Evolutionary conservation across 1,284 basidiomycete genomes (phyloP).

Genomic region (Albatrellus sp.): DNA sequence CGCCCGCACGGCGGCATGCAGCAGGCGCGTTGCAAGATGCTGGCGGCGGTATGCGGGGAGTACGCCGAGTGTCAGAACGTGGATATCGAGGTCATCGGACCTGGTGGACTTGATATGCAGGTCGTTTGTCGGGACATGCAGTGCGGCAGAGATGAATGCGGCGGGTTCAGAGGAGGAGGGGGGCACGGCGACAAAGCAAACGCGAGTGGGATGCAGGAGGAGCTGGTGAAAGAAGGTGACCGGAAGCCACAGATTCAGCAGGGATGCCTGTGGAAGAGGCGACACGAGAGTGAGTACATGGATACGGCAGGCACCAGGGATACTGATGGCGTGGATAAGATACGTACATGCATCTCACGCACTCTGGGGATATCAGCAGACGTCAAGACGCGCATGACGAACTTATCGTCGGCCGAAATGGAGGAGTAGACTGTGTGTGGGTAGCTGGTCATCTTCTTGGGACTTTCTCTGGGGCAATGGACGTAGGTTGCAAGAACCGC

Average conservation of each 20-base stretch:
- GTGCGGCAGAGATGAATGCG: constrained; percentile 37
- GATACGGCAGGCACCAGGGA: constrained; percentile 3
- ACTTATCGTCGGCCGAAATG: constrained; percentile 14
- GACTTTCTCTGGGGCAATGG: neutral
- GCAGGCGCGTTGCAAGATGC: constrained; percentile 37
- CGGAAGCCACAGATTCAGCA: constrained; percentile 15
- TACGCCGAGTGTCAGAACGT: constrained; percentile 49
- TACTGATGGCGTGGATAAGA: too few relatives aligned
- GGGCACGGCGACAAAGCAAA: constrained; percentile 35
- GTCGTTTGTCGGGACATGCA: constrained; percentile 17
- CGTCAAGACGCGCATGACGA: constrained; percentile 21
- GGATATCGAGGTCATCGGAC: constrained; percentile 16
- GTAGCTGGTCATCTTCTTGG: neutral
- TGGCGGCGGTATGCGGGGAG: constrained; percentile 30
- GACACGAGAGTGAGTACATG: neutral
- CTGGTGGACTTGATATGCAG: neutral
- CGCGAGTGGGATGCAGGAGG: constrained; percentile 31
- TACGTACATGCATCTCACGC: constrained; percentile 32
- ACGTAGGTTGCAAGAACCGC: too few relatives aligned
- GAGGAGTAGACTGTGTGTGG: constrained; percentile 11
- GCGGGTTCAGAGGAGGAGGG: constrained; percentile 21
- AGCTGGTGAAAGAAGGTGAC: constrained; percentile 42
- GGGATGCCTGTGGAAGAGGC: constrained; percentile 17
- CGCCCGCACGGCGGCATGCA: constrained; percentile 21
- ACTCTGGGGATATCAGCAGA: constrained; percentile 28